A percentile compares a stretch with the other conserved stretches of the same genome.
phyloP scores from a whole-genome alignment of 73 alveolate genomes.

The Effrenium voratum region DNA sequence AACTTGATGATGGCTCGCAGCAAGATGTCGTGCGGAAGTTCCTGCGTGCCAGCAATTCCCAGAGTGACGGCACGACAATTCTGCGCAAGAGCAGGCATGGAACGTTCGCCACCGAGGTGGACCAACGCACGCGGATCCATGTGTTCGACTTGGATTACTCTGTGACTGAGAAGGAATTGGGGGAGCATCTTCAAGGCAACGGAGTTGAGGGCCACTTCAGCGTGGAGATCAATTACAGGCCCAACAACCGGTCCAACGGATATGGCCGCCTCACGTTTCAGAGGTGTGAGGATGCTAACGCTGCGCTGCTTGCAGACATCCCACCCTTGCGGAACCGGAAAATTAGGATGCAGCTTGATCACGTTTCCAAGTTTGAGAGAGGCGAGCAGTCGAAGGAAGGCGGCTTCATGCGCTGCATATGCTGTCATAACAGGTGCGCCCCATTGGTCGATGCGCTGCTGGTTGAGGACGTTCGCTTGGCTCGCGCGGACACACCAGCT shows the following conservation, averaged over 20 bases:
- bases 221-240: neutral
- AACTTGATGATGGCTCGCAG: constrained; percentile 51
- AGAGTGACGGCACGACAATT: constrained; percentile 35
- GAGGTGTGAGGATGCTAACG: neutral
- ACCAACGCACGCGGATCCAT: constrained; percentile 23
- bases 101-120: neutral
- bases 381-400: neutral
- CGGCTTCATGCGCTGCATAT: constrained; percentile 22
- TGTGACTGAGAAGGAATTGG: neutral
- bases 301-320: neutral
- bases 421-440: neutral
- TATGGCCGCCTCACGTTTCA: constrained; percentile 19
- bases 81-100: constrained; percentile 19
- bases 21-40: constrained; percentile 62
- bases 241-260: constrained; percentile 53
- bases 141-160: constrained; percentile 28
- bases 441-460: constrained; percentile 42
- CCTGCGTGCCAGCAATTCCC: constrained; percentile 30
- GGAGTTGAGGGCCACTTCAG: neutral
- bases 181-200: neutral
- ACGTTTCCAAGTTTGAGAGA: neutral
- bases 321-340: constrained; percentile 1
- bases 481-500: neutral
- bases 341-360: constrained; percentile 11
- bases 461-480: constrained; percentile 32